phyloP scores from a whole-genome alignment of 148 eudicot genomes.

The Vaccinium darrowii region DNA sequence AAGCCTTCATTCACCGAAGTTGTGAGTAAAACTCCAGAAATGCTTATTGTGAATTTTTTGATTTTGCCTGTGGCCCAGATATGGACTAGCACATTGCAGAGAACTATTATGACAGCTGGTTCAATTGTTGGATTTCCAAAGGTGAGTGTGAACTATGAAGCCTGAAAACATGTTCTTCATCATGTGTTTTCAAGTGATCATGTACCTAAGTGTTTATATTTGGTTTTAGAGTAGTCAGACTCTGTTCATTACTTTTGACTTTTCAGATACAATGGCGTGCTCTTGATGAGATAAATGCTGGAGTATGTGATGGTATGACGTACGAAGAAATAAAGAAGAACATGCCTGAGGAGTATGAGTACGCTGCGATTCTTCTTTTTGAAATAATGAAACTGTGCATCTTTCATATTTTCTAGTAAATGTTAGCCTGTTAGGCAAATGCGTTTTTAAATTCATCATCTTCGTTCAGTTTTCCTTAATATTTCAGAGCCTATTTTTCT shows the following conservation, averaged over 20 bases:
- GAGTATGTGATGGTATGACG: slow-evolving; percentile 98
- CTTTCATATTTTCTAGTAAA: not conserved
- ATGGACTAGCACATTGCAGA: slow-evolving; percentile 99
- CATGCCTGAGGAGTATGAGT: slow-evolving; percentile 96
- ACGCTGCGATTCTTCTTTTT: slow-evolving; percentile 30
- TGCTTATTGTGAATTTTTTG: slow-evolving; percentile 7
- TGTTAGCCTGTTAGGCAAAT: not conserved
- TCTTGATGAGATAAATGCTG: slow-evolving; percentile 94
- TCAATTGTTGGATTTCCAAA: slow-evolving; percentile 91
- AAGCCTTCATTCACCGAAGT: not conserved
- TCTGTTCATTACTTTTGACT: slow-evolving; percentile 4
- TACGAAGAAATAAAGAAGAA: slow-evolving; percentile 91
- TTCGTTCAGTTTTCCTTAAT: not conserved
- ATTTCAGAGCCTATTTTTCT: not conserved
- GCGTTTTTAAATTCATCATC: not conserved
- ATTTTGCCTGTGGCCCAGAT: slow-evolving; percentile 42
- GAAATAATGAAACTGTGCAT: not conserved
- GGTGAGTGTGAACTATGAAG: slow-evolving; percentile 41
- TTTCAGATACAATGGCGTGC: slow-evolving; percentile 98
- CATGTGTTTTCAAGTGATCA: not conserved
- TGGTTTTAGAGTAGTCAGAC: slow-evolving; percentile 6
- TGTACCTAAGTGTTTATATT: not conserved
- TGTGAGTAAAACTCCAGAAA: slow-evolving; percentile 1
- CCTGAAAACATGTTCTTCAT: not conserved
- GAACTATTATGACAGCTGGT: slow-evolving; percentile 80